These are phyloP conservation scores for Bonia amplexicaulis DNA, from an alignment of 176 grass and related monocot species.

Conservation along the genomic window DNA sequence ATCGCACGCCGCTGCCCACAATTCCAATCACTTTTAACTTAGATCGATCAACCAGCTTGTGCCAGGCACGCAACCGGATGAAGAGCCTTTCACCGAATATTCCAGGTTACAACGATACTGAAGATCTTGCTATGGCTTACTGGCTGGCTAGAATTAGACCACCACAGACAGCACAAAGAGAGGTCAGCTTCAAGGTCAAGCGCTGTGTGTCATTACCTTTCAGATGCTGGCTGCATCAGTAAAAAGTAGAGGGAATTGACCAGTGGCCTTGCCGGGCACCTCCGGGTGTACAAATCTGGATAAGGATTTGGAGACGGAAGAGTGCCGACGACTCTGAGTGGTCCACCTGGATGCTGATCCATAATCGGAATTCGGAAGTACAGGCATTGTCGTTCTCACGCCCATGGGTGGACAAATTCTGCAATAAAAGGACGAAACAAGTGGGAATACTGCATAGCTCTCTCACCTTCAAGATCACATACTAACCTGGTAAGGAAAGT, in stretches of 20 bases:
- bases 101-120: background rate
- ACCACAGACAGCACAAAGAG: constrained; percentile 14
- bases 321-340: constrained; percentile 46
- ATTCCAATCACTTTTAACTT: constrained; percentile 18
- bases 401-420: constrained; percentile 22
- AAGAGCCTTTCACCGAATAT: background rate
- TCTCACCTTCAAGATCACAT: constrained; percentile 25
- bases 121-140: constrained; percentile 1
- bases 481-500: constrained; percentile 34
- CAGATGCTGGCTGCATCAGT: constrained; percentile 41
- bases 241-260: constrained; percentile 53
- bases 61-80: background rate
- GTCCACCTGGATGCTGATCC: constrained; percentile 31
- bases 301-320: constrained; percentile 49
- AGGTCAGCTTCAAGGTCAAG: constrained; percentile 34
- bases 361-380: constrained; percentile 37
- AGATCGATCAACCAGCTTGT: constrained; percentile 11
- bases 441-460: background rate
- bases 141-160: constrained; percentile 27
- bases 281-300: constrained; percentile 49
- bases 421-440: constrained; percentile 16
- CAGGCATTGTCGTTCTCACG: constrained; percentile 13
- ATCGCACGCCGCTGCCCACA: background rate
- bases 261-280: background rate
- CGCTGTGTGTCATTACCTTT: constrained; percentile 17